Evolutionary conservation across 2,329 filamentous ascomycete species (phyloP).

Genomic region (Periglandula ipomoeae): DNA sequence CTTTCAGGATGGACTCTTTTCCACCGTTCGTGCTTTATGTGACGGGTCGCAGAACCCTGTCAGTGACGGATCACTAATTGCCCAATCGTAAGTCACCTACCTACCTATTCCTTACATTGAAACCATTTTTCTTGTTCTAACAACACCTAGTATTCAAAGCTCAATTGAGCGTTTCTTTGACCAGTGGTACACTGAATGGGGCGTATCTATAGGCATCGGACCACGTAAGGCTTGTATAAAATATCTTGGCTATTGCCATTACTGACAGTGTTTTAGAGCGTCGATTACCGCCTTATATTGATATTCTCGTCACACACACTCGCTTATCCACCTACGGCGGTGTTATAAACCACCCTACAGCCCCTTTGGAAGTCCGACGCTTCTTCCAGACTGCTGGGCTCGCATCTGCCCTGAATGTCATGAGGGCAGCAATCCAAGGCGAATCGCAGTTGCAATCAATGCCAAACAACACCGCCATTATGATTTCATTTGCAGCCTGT

Average conservation of each 20-base stretch:
- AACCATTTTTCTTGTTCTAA: background rate
- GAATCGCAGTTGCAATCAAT: slow-evolving; percentile 62
- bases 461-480: slow-evolving; percentile 71
- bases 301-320: slow-evolving; percentile 65
- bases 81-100: slow-evolving; percentile 32
- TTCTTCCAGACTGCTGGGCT: slow-evolving; percentile 65
- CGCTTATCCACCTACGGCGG: slow-evolving; percentile 65
- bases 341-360: slow-evolving; percentile 66
- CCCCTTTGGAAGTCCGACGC: slow-evolving; percentile 60
- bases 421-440: slow-evolving; percentile 64
- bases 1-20: slow-evolving; percentile 44
- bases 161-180: slow-evolving; percentile 59
- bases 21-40: slow-evolving; percentile 48
- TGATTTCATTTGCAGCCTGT: slow-evolving; percentile 68
- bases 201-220: slow-evolving; percentile 43
- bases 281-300: slow-evolving; percentile 61
- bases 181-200: slow-evolving; percentile 56
- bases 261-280: slow-evolving; percentile 21
- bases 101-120: too few species aligned
- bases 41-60: slow-evolving; percentile 42
- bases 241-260: too few species aligned
- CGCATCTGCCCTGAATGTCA: slow-evolving; percentile 64
- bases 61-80: slow-evolving; percentile 42
- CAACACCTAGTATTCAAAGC: slow-evolving; percentile 33
- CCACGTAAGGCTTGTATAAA: slow-evolving; percentile 30